Evolutionary conservation across 2,329 filamentous ascomycete species (phyloP).

Genomic region (Rasamsonia emersonii): DNA sequence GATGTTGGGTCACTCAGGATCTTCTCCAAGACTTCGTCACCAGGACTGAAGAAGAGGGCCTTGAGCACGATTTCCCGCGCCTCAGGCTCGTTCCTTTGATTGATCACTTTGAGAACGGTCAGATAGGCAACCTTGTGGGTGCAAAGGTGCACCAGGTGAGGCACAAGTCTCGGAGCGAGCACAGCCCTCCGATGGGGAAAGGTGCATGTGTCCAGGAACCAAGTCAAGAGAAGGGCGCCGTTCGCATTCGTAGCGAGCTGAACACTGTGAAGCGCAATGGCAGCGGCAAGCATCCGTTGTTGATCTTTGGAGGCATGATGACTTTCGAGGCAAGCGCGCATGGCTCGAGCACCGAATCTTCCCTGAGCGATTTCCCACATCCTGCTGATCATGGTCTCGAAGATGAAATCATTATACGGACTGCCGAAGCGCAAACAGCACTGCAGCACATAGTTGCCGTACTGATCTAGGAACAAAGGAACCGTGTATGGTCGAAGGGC

Average conservation of each 20-base stretch:
- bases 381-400: conserved; percentile 88
- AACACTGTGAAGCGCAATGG: conserved; percentile 93
- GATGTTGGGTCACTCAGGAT: conserved; percentile 88
- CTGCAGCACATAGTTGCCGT: conserved; percentile 96
- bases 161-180: conserved; percentile 81
- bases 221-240: conserved; percentile 84
- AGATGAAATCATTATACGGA: conserved; percentile 92
- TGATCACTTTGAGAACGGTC: conserved; percentile 95
- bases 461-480: conserved; percentile 91
- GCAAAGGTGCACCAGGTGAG: conserved; percentile 88
- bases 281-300: conserved; percentile 86
- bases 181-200: conserved; percentile 88
- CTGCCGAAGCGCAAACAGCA: conserved; percentile 87
- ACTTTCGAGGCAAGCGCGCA: conserved; percentile 93
- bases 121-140: conserved; percentile 98
- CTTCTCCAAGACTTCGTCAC: conserved; percentile 77
- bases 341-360: conserved; percentile 86
- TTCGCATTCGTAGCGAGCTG: conserved; percentile 95
- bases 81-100: conserved; percentile 89
- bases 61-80: conserved; percentile 83
- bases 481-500: conserved; percentile 78
- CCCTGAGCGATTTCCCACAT: conserved; percentile 94
- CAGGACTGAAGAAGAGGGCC: conserved; percentile 83
- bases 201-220: conserved; percentile 97
- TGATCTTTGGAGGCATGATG: conserved; percentile 93